These are phyloP conservation scores for Diaporthe sp. DNA, from an alignment of 2,329 filamentous ascomycete genomes.

Conservation along the genomic window DNA sequence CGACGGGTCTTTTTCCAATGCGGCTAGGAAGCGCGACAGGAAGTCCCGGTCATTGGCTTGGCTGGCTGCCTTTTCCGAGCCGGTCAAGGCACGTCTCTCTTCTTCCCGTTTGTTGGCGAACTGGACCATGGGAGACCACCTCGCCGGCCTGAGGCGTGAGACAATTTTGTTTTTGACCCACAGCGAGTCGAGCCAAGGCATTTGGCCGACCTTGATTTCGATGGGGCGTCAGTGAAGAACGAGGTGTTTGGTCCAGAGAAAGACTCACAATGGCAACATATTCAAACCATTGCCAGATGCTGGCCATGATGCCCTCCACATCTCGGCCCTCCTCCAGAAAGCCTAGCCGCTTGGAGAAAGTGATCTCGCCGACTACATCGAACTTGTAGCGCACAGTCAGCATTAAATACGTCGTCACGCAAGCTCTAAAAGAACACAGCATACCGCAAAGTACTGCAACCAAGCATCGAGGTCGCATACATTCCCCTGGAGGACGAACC, in stretches of 20 bases:
- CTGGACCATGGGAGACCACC: conserved; percentile 4
- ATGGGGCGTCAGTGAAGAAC: background rate
- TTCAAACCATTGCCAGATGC: conserved; percentile 10
- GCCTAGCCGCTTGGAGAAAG: conserved; percentile 1
- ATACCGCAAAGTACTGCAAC: conserved; percentile 34
- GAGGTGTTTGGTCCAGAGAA: background rate
- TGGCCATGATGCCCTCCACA: conserved; percentile 7
- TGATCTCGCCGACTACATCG: conserved; percentile 10
- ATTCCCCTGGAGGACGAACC: background rate
- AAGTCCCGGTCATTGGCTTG: background rate
- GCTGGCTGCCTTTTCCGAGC: background rate
- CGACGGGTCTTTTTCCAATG: conserved; percentile 3
- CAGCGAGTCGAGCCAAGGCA: conserved; percentile 4
- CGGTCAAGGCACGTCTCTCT: conserved; percentile 3
- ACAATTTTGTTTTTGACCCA: conserved; percentile 8
- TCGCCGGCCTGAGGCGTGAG: background rate
- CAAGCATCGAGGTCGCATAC: conserved; percentile 8
- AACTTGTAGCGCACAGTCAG: background rate
- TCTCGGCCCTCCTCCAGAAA: conserved; percentile 15
- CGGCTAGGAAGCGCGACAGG: background rate
- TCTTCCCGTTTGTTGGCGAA: conserved; percentile 11
- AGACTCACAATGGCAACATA: conserved; percentile 6
- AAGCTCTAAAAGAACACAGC: background rate
- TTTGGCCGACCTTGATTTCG: background rate
- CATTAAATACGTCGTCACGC: background rate